These are phyloP conservation scores for Phaseolus lunatus DNA, from an alignment of 306 rosid species.

Conservation along the genomic window DNA sequence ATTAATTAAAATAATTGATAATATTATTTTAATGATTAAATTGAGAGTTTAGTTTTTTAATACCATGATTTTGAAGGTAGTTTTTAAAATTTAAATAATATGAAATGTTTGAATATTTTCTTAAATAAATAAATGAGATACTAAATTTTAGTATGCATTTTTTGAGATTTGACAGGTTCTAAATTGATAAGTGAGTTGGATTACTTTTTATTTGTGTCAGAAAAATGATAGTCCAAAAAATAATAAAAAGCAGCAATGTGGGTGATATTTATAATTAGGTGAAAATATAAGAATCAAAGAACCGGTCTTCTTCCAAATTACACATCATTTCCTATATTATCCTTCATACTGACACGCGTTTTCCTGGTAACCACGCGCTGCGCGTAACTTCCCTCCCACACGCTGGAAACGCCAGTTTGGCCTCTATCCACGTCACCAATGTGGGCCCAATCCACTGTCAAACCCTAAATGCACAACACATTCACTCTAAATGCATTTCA, in stretches of 20 bases:
- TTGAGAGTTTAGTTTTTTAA: too few relatives aligned
- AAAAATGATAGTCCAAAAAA: not conserved
- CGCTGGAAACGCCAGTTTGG: slow-evolving; percentile 46
- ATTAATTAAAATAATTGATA: not conserved
- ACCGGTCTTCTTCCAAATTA: slow-evolving; percentile 25
- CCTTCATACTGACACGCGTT: slow-evolving; percentile 44
- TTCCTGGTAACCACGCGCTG: slow-evolving; percentile 35
- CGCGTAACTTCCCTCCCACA: slow-evolving; percentile 48
- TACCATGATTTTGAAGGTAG: too few relatives aligned
- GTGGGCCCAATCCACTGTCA: slow-evolving; percentile 45
- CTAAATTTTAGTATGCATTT: too few relatives aligned
- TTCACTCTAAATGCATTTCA: slow-evolving; percentile 57
- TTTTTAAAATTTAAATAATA: too few relatives aligned
- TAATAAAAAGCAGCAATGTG: not conserved
- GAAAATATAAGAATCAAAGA: slow-evolving; percentile 19
- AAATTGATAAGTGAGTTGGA: not conserved
- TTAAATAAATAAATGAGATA: too few relatives aligned
- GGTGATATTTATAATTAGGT: slow-evolving; percentile 24
- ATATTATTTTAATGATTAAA: too few relatives aligned
- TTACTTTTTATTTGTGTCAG: not conserved
- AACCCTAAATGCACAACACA: slow-evolving; percentile 72
- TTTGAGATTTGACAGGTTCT: too few relatives aligned
- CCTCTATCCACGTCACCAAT: slow-evolving; percentile 56
- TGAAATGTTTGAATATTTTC: too few relatives aligned
- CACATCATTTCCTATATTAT: slow-evolving; percentile 38